Evolutionary conservation across 768 basidiomycete species (phyloP), one percentile per base, ranked within the genome.

Genomic region (Naematelia aurantialba): DNA sequence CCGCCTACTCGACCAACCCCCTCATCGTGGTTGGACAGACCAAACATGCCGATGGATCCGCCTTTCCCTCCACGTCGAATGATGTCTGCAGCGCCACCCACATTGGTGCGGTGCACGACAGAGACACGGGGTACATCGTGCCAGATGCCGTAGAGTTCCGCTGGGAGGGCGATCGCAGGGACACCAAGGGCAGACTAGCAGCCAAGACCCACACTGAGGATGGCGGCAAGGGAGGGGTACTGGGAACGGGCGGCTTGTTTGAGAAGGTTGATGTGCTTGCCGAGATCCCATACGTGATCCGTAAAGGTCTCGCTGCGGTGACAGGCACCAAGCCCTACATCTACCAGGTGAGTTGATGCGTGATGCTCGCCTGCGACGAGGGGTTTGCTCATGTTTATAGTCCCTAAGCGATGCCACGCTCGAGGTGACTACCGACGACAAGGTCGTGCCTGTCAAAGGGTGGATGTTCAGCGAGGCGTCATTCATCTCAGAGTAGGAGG

Each of bases 291-390:
- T 86, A 87, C 60, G 85, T 94, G 55, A 79, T 99, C 75, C 91
- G 91, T 81, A 85, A 91, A 77, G 87, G 91, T 61, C 86, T 99
- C 65, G 90, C 87, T 71, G 94, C 94, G 69, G 91, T 91, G 34
- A 85, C 92, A 39, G 89, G 90, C 42, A 91, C 89, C 21, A 92
- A 93, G 76, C 94, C 91, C 0, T 93, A 86, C 76, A 88, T 94
- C 75, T 96, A 94, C 78, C 90, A 93, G 84, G 91, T 88, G 54
- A 55, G 85, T 79, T 17, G 0, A 30, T 27, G 5, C 2, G 5
- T 26, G 21, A 5, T 44, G 42, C 47, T 8, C 8, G 34, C 8
- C 8, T 39, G 34, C 34, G 17, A 8, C 34, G 34, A n/a, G n/a
- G n/a, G n/a, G n/a, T n/a, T 59, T 17, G 30, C 26, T 26, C 8